phyloP scores from a whole-genome alignment of 2,329 filamentous ascomycete species.

The Lasiodiplodia sp. region DNA sequence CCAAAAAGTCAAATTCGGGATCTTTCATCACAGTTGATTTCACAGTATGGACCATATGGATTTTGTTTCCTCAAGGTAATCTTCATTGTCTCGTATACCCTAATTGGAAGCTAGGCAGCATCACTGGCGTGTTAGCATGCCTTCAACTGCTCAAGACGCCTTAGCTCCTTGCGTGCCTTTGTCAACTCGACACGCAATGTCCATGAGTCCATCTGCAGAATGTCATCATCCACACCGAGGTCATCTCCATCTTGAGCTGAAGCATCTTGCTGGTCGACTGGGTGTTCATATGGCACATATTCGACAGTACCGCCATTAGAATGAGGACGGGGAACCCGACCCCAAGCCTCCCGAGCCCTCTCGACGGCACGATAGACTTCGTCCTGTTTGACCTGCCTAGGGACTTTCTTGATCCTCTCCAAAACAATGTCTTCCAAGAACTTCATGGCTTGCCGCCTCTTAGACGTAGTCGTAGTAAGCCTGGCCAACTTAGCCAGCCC shows the following conservation, averaged over 20 bases:
- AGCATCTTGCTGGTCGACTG: neutral
- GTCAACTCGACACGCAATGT: neutral
- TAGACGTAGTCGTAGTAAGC: neutral
- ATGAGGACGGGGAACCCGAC: rapidly evolving
- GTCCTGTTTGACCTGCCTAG: neutral
- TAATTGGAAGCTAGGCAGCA: neutral
- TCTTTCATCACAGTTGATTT: too few species aligned
- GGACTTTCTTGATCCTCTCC: neutral
- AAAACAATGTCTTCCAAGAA: neutral
- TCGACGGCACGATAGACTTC: neutral
- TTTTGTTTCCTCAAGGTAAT: neutral
- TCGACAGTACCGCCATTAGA: too few species aligned
- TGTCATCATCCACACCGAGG: neutral
- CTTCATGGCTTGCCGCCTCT: neutral
- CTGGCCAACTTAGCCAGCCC: neutral
- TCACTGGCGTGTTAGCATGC: neutral
- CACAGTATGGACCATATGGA: too few species aligned
- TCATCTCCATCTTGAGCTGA: neutral
- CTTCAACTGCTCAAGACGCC: neutral
- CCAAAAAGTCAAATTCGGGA: too few species aligned
- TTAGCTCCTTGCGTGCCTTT: neutral
- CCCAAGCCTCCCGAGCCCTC: neutral
- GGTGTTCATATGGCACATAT: neutral
- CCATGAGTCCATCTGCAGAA: too few species aligned
- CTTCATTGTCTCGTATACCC: neutral